Evolutionary conservation across 1,139 yeast genomes (phyloP).

Genomic region (Debaryomycetaceae sp.): DNA sequence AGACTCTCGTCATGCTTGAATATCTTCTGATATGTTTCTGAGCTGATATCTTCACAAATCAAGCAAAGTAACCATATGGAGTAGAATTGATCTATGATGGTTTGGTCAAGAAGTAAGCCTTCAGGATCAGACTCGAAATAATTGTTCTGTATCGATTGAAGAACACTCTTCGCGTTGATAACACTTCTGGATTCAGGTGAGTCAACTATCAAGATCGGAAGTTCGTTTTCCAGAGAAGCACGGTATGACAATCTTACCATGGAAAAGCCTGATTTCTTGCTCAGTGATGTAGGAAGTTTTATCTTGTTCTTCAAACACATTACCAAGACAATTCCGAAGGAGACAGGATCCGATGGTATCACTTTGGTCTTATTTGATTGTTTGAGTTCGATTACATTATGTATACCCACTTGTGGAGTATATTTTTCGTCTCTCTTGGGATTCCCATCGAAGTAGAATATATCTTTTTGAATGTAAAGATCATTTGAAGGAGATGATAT

Average conservation of each 20-base stretch:
- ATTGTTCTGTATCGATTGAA: conserved; percentile 17
- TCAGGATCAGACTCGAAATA: conserved; percentile 9
- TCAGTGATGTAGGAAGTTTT: conserved; percentile 21
- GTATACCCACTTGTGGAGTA: conserved; percentile 39
- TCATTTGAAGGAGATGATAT: conserved; percentile 15
- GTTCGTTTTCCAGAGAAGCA: conserved; percentile 37
- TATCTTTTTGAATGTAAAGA: conserved; percentile 9
- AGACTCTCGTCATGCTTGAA: conserved; percentile 17
- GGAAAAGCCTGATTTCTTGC: conserved; percentile 12
- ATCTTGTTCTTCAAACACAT: conserved; percentile 32
- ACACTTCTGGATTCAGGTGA: conserved; percentile 21
- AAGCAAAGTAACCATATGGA: conserved; percentile 40
- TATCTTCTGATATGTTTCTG: conserved; percentile 9
- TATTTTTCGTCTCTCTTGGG: conserved; percentile 3
- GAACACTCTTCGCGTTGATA: conserved; percentile 17
- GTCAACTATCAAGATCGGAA: conserved; percentile 47
- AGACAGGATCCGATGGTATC: conserved; percentile 45
- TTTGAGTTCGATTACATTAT: conserved; percentile 25
- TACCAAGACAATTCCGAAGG: conserved; percentile 31
- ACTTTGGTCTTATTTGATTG: conserved; percentile 8
- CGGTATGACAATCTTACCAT: conserved; percentile 33
- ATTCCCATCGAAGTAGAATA: conserved; percentile 13
- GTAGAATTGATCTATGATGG: conserved; percentile 34
- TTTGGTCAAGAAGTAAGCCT: conserved; percentile 23
- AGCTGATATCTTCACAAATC: conserved; percentile 16